These are phyloP conservation scores for Nicotiana benthamiana DNA, from an alignment of 257 asterid genomes.

Conservation along the genomic window DNA sequence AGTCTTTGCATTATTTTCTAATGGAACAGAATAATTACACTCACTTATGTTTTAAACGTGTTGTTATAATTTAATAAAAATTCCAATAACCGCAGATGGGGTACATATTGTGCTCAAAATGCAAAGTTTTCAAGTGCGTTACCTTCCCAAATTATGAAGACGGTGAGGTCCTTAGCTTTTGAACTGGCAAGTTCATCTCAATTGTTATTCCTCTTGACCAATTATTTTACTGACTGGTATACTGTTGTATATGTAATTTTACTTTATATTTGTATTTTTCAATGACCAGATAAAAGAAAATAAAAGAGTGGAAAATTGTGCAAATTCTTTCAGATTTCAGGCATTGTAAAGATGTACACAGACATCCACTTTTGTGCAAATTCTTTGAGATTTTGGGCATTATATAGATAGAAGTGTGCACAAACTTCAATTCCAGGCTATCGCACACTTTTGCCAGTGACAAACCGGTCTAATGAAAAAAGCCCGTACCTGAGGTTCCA, in stretches of 20 bases:
- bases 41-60: too few species aligned
- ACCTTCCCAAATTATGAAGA: slow-evolving; percentile 64
- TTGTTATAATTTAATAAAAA: neutral
- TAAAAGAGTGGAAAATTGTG: neutral
- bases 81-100: slow-evolving; percentile 43
- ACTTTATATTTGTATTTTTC: neutral
- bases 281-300: neutral
- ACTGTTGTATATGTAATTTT: neutral
- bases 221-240: neutral
- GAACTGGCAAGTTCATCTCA: slow-evolving; percentile 5
- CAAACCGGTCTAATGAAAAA: too few species aligned
- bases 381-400: too few species aligned
- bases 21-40: neutral
- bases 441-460: too few species aligned
- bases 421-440: too few species aligned
- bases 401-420: too few species aligned
- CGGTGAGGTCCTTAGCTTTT: slow-evolving; percentile 36
- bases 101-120: slow-evolving; percentile 50
- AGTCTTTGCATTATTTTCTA: too few species aligned
- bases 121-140: slow-evolving; percentile 78
- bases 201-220: neutral
- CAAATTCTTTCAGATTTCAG: neutral
- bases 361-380: too few species aligned
- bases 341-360: too few species aligned
- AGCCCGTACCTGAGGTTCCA: too few species aligned